Conservation (phyloP, 2,329 filamentous ascomycete species). For the Scytalidium sp. region DNA sequence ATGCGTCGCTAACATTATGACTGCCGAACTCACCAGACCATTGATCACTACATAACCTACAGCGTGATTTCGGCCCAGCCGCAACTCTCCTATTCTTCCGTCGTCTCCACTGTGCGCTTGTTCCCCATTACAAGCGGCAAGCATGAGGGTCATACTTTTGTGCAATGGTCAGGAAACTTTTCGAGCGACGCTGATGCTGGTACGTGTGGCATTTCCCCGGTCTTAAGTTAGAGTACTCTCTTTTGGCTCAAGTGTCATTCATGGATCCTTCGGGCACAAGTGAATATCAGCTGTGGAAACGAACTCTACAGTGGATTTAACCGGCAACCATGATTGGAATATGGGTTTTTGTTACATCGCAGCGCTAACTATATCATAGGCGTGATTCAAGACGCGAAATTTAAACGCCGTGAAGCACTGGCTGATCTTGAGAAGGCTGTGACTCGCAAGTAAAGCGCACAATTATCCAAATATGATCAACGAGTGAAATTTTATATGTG, state of each 20-base stretch:
- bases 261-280: no score
- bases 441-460: conserved; percentile 25
- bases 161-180: conserved; percentile 69
- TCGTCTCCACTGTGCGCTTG: conserved; percentile 63
- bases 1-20: background rate
- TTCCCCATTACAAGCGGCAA: conserved; percentile 66
- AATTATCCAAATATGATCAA: no score
- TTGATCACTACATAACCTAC: conserved; percentile 76
- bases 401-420: conserved; percentile 71
- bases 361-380: conserved; percentile 36
- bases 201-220: conserved; percentile 32
- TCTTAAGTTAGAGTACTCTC: no score
- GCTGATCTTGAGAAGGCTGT: conserved; percentile 57
- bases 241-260: background rate
- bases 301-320: no score
- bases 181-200: conserved; percentile 68
- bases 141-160: conserved; percentile 61
- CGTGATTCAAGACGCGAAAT: conserved; percentile 72
- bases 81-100: conserved; percentile 62
- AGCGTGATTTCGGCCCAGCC: conserved; percentile 65
- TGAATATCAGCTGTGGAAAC: no score
- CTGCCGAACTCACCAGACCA: conserved; percentile 40
- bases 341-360: background rate
- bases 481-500: no score
- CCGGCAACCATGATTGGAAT: no score